These are phyloP conservation scores for Parietichytrium sp. DNA, from an alignment of 108 stramenopile genomes.

Conservation along the genomic window DNA sequence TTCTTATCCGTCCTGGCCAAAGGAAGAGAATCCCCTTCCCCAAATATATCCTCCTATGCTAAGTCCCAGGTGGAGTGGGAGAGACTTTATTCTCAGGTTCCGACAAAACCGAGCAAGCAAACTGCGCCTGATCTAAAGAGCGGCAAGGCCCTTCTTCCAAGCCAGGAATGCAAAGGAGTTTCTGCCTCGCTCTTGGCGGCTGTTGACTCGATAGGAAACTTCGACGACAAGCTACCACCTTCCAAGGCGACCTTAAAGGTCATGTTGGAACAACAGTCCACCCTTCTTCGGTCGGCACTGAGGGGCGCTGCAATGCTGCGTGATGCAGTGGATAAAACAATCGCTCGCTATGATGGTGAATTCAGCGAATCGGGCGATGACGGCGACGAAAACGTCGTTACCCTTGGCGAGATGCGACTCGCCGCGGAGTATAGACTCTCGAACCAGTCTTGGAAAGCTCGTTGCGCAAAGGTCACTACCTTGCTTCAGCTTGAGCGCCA, in stretches of 20 bases:
- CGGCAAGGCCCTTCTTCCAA: background rate
- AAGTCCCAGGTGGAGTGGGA: constrained; percentile 4
- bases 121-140: too few species aligned
- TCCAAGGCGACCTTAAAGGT: background rate
- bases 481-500: constrained; percentile 8
- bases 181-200: constrained; percentile 28
- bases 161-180: background rate
- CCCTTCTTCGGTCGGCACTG: constrained; percentile 1
- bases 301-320: constrained; percentile 18
- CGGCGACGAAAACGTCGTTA: constrained; percentile 22
- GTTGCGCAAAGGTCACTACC: background rate
- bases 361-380: background rate
- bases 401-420: constrained; percentile 36
- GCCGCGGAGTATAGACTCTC: constrained; percentile 6
- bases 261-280: constrained; percentile 20
- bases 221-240: constrained; percentile 1
- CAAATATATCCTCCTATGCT: background rate
- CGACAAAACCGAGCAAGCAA: background rate
- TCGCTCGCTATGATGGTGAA: background rate
- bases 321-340: background rate
- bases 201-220: background rate
- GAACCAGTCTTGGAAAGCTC: background rate
- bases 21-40: background rate
- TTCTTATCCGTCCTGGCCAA: background rate
- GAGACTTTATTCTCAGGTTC: background rate